These are phyloP conservation scores for Termitomyces titanicus DNA, from an alignment of 768 basidiomycete genomes.

Conservation along the genomic window DNA sequence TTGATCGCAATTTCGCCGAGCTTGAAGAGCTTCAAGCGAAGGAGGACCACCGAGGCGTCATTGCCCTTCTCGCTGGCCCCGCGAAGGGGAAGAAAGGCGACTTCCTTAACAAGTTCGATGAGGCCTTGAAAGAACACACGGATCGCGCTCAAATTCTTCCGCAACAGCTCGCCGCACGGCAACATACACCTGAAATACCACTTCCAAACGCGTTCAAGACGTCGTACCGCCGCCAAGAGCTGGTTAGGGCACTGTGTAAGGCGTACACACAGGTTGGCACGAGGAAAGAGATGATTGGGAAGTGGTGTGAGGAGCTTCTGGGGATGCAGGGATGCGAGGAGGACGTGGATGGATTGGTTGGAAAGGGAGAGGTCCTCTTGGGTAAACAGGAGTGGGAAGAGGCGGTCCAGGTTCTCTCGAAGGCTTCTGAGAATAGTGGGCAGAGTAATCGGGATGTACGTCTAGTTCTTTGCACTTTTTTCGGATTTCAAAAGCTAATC, in stretches of 20 bases:
- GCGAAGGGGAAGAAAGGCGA: constrained; percentile 50
- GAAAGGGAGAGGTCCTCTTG: constrained; percentile 65
- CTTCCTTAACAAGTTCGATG: constrained; percentile 58
- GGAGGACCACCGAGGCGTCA: constrained; percentile 65
- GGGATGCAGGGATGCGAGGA: constrained; percentile 62
- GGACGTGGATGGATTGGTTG: constrained; percentile 77
- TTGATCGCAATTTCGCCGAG: constrained; percentile 71
- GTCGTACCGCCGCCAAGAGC: constrained; percentile 56
- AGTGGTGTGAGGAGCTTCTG: constrained; percentile 72
- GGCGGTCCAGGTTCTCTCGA: constrained; percentile 72
- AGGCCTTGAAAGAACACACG: constrained; percentile 54
- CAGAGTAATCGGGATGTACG: constrained; percentile 70
- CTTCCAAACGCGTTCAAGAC: constrained; percentile 48
- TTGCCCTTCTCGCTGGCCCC: constrained; percentile 55
- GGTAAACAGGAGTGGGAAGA: constrained; percentile 84
- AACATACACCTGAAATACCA: constrained; percentile 33
- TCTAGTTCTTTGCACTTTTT: too few species aligned
- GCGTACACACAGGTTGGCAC: constrained; percentile 65
- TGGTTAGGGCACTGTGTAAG: constrained; percentile 69
- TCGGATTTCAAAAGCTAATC: constrained; percentile 2
- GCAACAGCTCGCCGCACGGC: constrained; percentile 19
- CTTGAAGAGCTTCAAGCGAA: constrained; percentile 60
- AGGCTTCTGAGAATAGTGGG: constrained; percentile 82
- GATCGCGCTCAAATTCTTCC: constrained; percentile 34
- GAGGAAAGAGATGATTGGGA: constrained; percentile 44